These are phyloP conservation scores for Boeremia exigua DNA, from an alignment of 2,329 filamentous ascomycete genomes.

Conservation along the genomic window DNA sequence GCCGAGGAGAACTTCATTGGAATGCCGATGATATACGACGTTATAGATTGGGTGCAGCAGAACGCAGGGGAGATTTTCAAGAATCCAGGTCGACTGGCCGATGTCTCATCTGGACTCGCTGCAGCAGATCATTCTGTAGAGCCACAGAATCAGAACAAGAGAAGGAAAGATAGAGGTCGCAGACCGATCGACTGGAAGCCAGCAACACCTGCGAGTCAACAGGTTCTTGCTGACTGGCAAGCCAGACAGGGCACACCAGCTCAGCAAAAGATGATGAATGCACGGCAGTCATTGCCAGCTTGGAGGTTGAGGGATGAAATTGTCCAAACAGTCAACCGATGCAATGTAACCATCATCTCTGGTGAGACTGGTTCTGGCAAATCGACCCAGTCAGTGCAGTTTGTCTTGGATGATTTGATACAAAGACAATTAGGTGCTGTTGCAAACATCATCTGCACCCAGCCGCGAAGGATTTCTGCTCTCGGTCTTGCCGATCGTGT, in stretches of 20 bases:
- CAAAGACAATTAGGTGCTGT: conserved; percentile 73
- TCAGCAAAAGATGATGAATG: conserved; percentile 76
- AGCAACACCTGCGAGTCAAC: conserved; percentile 63
- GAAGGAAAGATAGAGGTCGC: conserved; percentile 32
- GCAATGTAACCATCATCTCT: conserved; percentile 94
- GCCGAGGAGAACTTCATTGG: conserved; percentile 74
- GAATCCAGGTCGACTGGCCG: conserved; percentile 80
- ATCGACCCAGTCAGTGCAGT: conserved; percentile 95
- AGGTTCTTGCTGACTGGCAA: conserved; percentile 69
- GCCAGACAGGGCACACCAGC: conserved; percentile 68
- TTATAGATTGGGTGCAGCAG: conserved; percentile 90
- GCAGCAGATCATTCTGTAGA: conserved; percentile 54
- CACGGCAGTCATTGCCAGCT: conserved; percentile 78
- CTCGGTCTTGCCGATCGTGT: conserved; percentile 93
- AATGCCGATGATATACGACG: conserved; percentile 88
- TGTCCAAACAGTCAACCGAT: conserved; percentile 72
- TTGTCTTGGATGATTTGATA: conserved; percentile 91
- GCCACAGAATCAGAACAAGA: conserved; percentile 21
- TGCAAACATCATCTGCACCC: conserved; percentile 93
- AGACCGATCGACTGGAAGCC: conserved; percentile 69
- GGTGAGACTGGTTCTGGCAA: conserved; percentile 98
- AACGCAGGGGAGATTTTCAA: conserved; percentile 83
- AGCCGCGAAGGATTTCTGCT: conserved; percentile 92
- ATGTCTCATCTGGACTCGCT: conserved; percentile 77
- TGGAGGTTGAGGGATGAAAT: conserved; percentile 84